These are phyloP conservation scores for Aegilops sharonensis DNA, from an alignment of 176 grass and related monocot genomes.

Conservation along the genomic window DNA sequence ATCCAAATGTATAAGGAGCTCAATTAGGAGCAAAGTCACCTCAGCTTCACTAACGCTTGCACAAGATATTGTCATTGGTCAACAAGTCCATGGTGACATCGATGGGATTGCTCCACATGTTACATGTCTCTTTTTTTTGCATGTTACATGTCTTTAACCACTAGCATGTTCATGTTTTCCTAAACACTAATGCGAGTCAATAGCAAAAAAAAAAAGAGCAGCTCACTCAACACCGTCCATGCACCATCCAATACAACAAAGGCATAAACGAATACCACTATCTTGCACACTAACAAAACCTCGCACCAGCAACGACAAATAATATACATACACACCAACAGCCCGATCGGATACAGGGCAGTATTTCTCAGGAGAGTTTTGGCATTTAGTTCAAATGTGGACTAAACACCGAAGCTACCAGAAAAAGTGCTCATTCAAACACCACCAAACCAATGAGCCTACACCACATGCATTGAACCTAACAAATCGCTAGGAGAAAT, in stretches of 20 bases:
- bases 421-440: not conserved
- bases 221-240: not conserved
- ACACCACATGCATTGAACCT: not conserved
- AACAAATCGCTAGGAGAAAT: not conserved
- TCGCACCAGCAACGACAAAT: not conserved
- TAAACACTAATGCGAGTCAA: not conserved
- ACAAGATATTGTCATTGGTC: no score
- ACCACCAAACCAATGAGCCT: not conserved
- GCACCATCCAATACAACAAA: not conserved
- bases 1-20: no score
- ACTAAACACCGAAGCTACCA: not conserved
- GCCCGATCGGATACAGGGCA: not conserved
- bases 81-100: no score
- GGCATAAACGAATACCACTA: not conserved
- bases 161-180: no score
- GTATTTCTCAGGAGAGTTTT: not conserved
- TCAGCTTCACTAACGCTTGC: no score
- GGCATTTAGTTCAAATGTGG: not conserved
- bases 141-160: no score
- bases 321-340: not conserved
- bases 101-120: no score
- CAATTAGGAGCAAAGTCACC: no score
- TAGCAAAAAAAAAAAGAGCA: not conserved
- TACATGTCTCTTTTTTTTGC: no score
- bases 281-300: conserved; percentile 25